A percentile compares a stretch with the other conserved stretches of the same genome.
Conservation (phyloP, 2,329 filamentous ascomycete species). For the Aspergillus unguis region DNA sequence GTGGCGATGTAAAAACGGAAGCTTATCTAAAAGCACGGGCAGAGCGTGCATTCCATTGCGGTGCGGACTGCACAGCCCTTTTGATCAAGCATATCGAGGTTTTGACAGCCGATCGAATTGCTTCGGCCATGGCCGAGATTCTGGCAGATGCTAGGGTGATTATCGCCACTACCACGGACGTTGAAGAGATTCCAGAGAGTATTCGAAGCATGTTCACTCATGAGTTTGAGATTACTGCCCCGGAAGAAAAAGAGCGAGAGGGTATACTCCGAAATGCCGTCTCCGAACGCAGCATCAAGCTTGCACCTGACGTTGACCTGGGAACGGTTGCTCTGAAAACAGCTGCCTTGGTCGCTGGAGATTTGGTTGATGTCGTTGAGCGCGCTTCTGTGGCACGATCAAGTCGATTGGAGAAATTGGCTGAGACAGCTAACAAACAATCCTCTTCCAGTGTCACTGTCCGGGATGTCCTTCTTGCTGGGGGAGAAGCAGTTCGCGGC, state of each 20-base stretch:
- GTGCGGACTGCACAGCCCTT: slow-evolving; percentile 75
- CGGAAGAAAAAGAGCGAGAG: slow-evolving; percentile 88
- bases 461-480: slow-evolving; percentile 82
- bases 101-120: slow-evolving; percentile 85
- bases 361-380: slow-evolving; percentile 91
- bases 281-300: slow-evolving; percentile 68
- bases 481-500: slow-evolving; percentile 73
- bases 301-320: slow-evolving; percentile 81
- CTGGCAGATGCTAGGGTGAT: slow-evolving; percentile 75
- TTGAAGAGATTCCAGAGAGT: slow-evolving; percentile 89
- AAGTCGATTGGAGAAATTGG: slow-evolving; percentile 71
- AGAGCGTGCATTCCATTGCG: slow-evolving; percentile 85
- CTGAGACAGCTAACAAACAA: slow-evolving; percentile 39
- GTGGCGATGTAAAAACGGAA: slow-evolving; percentile 90
- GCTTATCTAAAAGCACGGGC: slow-evolving; percentile 83
- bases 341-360: slow-evolving; percentile 88
- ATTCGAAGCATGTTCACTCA: slow-evolving; percentile 91
- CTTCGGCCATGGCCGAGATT: slow-evolving; percentile 78
- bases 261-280: slow-evolving; percentile 78
- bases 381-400: slow-evolving; percentile 75
- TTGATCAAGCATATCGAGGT: slow-evolving; percentile 90
- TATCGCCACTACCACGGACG: slow-evolving; percentile 89
- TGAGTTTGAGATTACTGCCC: slow-evolving; percentile 88
- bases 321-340: slow-evolving; percentile 88
- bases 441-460: slow-evolving; percentile 54